Percentiles rank a stretch among this genome's conserved stretches.
phyloP scores from a whole-genome alignment of 768 basidiomycete genomes.

The Porphyrellus cyaneotinctus region DNA sequence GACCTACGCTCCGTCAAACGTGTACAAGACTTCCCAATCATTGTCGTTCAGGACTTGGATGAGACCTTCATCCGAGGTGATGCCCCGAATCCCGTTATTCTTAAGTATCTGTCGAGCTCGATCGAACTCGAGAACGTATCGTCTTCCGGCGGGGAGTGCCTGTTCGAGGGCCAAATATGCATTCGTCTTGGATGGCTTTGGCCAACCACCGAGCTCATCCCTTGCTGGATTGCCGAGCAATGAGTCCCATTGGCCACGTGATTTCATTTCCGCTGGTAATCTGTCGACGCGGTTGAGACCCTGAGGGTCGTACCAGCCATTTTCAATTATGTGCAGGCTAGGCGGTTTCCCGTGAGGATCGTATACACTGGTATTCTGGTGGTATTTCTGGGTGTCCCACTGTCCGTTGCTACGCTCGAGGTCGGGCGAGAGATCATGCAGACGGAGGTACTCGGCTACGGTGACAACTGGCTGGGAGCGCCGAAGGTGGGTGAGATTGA shows the following conservation, averaged over 20 bases:
- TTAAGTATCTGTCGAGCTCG: constrained; percentile 19
- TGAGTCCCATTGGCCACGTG: constrained; percentile 30
- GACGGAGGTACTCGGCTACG: constrained; percentile 40
- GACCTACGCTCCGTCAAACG: constrained; percentile 39
- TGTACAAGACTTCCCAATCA: constrained; percentile 36
- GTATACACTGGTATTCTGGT: constrained; percentile 28
- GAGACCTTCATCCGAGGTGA: constrained; percentile 29
- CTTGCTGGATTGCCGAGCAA: constrained; percentile 10
- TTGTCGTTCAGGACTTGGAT: constrained; percentile 28
- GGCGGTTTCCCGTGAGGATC: constrained; percentile 20
- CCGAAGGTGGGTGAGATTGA: constrained; percentile 41
- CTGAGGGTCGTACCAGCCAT: constrained; percentile 39
- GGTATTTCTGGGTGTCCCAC: constrained; percentile 36
- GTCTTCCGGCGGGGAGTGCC: constrained; percentile 18
- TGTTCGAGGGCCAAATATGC: constrained; percentile 20
- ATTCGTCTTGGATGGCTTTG: constrained; percentile 15
- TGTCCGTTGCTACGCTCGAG: constrained; percentile 36
- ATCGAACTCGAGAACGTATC: constrained; percentile 20
- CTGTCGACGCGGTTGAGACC: constrained; percentile 37
- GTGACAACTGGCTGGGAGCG: constrained; percentile 36
- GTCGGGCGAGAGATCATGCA: constrained; percentile 34
- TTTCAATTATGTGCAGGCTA: constrained; percentile 35
- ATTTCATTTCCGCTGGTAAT: constrained; percentile 30
- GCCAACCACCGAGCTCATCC: constrained; percentile 23
- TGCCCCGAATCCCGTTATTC: constrained; percentile 8